Conservation (phyloP, 257 asterid species). For the Solanum habrochaites region DNA sequence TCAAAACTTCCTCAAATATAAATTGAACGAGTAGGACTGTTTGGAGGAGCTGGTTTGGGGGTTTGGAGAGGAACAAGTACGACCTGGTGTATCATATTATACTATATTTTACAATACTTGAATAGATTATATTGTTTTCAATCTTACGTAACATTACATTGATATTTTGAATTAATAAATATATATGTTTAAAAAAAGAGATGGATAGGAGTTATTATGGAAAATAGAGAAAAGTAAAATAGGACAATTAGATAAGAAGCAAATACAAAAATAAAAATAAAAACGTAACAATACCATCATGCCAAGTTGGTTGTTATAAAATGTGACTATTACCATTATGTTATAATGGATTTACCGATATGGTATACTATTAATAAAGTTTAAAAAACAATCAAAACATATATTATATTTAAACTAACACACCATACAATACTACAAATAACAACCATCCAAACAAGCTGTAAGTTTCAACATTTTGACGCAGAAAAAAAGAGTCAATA, state of each 20-base stretch:
- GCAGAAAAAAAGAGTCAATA: not conserved
- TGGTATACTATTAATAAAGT: no score
- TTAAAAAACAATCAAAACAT: not conserved
- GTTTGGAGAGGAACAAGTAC: not conserved
- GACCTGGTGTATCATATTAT: not conserved
- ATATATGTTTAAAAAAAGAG: no score
- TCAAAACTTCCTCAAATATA: not conserved
- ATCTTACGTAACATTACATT: not conserved
- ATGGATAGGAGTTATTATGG: not conserved
- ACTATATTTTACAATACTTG: not conserved
- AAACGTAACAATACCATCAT: not conserved
- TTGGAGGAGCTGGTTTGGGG: not conserved
- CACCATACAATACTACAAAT: not conserved
- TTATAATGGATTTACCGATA: not conserved
- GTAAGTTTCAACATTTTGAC: not conserved
- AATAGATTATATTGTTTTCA: not conserved
- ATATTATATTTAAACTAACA: no score
- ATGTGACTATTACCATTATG: not conserved
- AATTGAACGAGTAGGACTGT: not conserved
- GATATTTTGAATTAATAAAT: not conserved
- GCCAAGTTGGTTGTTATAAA: not conserved
- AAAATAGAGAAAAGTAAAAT: not conserved
- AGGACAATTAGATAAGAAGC: not conserved
- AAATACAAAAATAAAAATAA: not conserved
- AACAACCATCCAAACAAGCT: not conserved